phyloP scores from a whole-genome alignment of 2,329 filamentous ascomycete genomes.

The Aspergillus brasiliensis region DNA sequence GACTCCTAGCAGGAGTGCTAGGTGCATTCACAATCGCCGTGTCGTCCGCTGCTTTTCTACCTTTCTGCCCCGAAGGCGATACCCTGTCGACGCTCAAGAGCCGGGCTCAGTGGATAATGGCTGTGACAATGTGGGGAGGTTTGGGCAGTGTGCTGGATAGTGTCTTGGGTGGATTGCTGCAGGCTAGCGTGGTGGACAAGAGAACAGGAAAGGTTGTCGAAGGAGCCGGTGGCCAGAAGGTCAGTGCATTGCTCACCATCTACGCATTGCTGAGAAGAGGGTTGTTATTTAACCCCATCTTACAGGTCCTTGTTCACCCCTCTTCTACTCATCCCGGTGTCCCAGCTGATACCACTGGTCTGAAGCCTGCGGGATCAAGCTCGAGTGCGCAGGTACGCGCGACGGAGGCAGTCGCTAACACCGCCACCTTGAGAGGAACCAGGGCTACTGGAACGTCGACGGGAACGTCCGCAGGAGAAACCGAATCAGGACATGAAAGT shows the following conservation, averaged over 20 bases:
- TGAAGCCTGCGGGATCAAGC: slow-evolving; percentile 16
- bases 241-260: slow-evolving; percentile 31
- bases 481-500: slow-evolving; percentile 54
- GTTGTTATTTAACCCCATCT: not conserved
- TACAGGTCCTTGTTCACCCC: slow-evolving; percentile 42
- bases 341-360: slow-evolving; percentile 13
- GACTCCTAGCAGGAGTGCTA: slow-evolving; percentile 71
- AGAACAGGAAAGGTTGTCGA: slow-evolving; percentile 86
- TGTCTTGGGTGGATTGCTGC: slow-evolving; percentile 78
- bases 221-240: slow-evolving; percentile 71
- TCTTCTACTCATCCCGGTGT: slow-evolving; percentile 28
- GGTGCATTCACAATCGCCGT: slow-evolving; percentile 72
- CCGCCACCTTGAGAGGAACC: slow-evolving; percentile 29
- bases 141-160: slow-evolving; percentile 85
- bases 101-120: slow-evolving; percentile 52
- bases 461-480: slow-evolving; percentile 15
- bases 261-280: not conserved
- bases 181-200: slow-evolving; percentile 83
- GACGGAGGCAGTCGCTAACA: slow-evolving; percentile 32
- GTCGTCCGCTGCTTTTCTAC: slow-evolving; percentile 67
- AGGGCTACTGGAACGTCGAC: slow-evolving; percentile 19
- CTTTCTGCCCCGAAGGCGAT: slow-evolving; percentile 58
- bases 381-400: slow-evolving; percentile 27
- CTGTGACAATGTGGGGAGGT: slow-evolving; percentile 70
- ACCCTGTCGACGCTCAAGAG: slow-evolving; percentile 44